A percentile compares a stretch with the other conserved stretches of the same genome.
Conservation (phyloP, 768 basidiomycete genomes). For the Rhizopogon rudus region DNA sequence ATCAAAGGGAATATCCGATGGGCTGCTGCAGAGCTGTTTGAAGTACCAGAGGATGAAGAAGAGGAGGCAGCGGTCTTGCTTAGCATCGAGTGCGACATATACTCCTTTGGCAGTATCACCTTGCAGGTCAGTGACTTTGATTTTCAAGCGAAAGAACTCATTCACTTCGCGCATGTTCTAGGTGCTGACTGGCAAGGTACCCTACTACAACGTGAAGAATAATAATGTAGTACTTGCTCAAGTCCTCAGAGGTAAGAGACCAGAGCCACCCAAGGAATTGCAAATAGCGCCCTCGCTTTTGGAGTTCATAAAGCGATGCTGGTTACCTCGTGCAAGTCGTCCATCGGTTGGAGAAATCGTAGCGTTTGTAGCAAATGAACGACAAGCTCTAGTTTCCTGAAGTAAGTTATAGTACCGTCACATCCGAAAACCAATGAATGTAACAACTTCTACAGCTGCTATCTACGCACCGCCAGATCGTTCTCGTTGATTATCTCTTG, state of each 20-base stretch:
- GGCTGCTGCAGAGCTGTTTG: slow-evolving; percentile 37
- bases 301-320: no score
- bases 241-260: background rate
- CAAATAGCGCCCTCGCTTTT: background rate
- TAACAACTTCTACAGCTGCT: no score
- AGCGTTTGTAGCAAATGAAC: no score
- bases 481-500: no score
- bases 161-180: background rate
- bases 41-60: background rate
- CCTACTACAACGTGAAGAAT: background rate
- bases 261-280: background rate
- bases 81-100: slow-evolving; percentile 35
- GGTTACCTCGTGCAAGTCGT: no score
- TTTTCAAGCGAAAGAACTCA: slow-evolving; percentile 20
- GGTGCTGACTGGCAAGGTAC: slow-evolving; percentile 1
- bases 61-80: background rate
- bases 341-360: no score
- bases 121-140: slow-evolving; percentile 6
- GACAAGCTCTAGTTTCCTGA: no score
- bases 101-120: slow-evolving; percentile 36
- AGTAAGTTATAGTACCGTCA: no score
- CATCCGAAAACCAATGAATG: no score
- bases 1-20: slow-evolving; percentile 35
- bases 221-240: background rate
- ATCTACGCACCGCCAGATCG: no score